These are phyloP conservation scores for Rachicladosporium sp. DNA, from an alignment of 2,329 filamentous ascomycete species.

Conservation along the genomic window DNA sequence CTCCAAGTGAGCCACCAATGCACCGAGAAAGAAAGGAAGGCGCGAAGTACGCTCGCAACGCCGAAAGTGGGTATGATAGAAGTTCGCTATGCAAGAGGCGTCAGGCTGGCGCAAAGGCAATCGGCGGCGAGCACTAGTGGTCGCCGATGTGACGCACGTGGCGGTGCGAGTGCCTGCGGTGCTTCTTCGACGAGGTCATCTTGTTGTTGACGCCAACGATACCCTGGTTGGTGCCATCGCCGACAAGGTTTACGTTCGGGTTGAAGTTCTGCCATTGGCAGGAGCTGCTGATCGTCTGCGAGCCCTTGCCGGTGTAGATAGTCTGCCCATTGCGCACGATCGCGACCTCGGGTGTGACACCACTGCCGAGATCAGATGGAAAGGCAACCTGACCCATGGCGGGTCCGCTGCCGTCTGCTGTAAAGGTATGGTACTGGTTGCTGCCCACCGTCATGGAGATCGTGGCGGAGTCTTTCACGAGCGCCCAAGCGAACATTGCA, in stretches of 20 bases:
- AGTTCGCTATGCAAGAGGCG: no score
- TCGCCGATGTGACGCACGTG: no score
- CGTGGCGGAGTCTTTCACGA: constrained; percentile 20
- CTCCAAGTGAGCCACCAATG: no score
- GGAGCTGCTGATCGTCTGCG: constrained; percentile 15
- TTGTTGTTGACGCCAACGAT: background rate
- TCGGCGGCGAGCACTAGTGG: no score
- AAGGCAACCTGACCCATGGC: constrained; percentile 22
- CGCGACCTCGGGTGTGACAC: constrained; percentile 20
- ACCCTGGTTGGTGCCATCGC: constrained; percentile 13
- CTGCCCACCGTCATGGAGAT: constrained; percentile 23
- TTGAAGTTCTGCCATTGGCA: constrained; percentile 26
- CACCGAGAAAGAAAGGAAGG: no score
- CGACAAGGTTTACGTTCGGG: constrained; percentile 23
- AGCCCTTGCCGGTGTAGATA: constrained; percentile 15
- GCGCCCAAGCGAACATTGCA: constrained; percentile 27
- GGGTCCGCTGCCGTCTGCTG: constrained; percentile 18
- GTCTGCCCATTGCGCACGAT: constrained; percentile 20
- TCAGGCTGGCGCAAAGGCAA: no score
- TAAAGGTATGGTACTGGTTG: constrained; percentile 24
- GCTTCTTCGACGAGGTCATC: constrained; percentile 1
- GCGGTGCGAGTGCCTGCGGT: background rate
- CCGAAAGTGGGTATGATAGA: no score
- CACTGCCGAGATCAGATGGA: constrained; percentile 18
- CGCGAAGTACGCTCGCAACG: no score